phyloP scores from a whole-genome alignment of 345 rosid genomes.

The Salix exigua region DNA sequence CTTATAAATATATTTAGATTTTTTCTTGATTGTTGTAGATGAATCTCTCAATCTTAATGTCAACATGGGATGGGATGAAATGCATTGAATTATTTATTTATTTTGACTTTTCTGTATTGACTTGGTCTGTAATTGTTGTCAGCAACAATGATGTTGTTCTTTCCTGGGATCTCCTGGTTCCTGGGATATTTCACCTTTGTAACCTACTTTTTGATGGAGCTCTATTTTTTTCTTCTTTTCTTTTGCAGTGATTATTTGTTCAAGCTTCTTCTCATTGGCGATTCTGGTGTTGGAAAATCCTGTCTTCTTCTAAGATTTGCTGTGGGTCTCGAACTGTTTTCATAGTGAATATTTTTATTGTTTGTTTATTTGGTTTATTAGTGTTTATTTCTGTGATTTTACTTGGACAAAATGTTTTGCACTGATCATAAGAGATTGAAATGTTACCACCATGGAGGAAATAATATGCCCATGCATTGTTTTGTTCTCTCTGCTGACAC shows the following conservation, averaged over 20 bases:
- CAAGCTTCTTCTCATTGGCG: slow-evolving; percentile 22
- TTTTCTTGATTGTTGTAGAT: background rate
- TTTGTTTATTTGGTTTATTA: background rate
- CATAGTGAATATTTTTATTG: background rate
- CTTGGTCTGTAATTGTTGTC: background rate
- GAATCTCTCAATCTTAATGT: background rate
- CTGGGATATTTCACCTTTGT: background rate
- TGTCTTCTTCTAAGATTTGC: slow-evolving; percentile 17
- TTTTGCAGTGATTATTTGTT: slow-evolving; percentile 16
- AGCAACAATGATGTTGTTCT: background rate
- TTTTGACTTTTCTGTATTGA: no score
- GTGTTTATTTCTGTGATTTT: no score
- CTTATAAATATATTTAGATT: no score
- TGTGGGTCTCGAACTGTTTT: background rate
- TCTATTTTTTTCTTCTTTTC: background rate
- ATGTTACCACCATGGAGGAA: background rate
- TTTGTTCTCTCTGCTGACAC: background rate
- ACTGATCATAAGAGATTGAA: background rate
- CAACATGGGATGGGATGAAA: background rate
- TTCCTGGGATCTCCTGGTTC: background rate
- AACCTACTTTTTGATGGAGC: background rate
- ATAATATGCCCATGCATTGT: background rate
- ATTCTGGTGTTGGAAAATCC: slow-evolving; percentile 17
- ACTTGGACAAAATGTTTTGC: background rate
- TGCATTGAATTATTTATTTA: background rate